These are phyloP conservation scores for Emericellopsis atlantica DNA, from an alignment of 2,329 filamentous ascomycete genomes.

Conservation along the genomic window DNA sequence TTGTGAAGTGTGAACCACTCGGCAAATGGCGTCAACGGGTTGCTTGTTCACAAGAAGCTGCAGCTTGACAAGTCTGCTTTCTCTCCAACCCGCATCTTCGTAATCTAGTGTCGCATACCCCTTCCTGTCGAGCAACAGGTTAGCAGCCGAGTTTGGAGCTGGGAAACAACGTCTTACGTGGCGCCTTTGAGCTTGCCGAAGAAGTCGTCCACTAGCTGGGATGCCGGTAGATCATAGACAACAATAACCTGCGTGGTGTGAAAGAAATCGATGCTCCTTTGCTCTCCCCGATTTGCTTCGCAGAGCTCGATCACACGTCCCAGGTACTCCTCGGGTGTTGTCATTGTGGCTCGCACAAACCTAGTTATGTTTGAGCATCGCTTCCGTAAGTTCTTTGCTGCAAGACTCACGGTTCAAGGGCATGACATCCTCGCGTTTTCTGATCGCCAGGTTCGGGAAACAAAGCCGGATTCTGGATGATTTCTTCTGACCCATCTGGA, in stretches of 20 bases:
- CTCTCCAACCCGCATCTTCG: slow-evolving; percentile 82
- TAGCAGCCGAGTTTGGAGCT: background rate
- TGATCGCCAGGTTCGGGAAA: slow-evolving; percentile 61
- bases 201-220: slow-evolving; percentile 89
- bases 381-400: background rate
- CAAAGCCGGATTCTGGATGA: slow-evolving; percentile 75
- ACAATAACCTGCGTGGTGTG: slow-evolving; percentile 86
- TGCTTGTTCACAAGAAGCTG: slow-evolving; percentile 88
- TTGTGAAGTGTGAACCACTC: slow-evolving; percentile 75
- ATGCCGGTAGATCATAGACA: slow-evolving; percentile 78
- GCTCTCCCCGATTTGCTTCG: slow-evolving; percentile 76
- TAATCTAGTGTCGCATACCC: slow-evolving; percentile 95
- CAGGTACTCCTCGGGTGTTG: slow-evolving; percentile 85
- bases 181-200: slow-evolving; percentile 92
- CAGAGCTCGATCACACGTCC: slow-evolving; percentile 93
- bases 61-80: slow-evolving; percentile 72
- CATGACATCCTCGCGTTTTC: slow-evolving; percentile 27
- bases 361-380: slow-evolving; percentile 7
- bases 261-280: slow-evolving; percentile 84
- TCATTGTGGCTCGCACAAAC: slow-evolving; percentile 74
- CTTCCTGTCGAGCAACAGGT: slow-evolving; percentile 32
- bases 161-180: slow-evolving; percentile 33
- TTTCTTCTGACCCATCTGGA: slow-evolving; percentile 61
- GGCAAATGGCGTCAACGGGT: slow-evolving; percentile 88
- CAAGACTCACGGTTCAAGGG: slow-evolving; percentile 36